A percentile compares a stretch with the other conserved stretches of the same genome.
phyloP scores from a whole-genome alignment of 2,329 filamentous ascomycete genomes.

The Fusarium chuoi region DNA sequence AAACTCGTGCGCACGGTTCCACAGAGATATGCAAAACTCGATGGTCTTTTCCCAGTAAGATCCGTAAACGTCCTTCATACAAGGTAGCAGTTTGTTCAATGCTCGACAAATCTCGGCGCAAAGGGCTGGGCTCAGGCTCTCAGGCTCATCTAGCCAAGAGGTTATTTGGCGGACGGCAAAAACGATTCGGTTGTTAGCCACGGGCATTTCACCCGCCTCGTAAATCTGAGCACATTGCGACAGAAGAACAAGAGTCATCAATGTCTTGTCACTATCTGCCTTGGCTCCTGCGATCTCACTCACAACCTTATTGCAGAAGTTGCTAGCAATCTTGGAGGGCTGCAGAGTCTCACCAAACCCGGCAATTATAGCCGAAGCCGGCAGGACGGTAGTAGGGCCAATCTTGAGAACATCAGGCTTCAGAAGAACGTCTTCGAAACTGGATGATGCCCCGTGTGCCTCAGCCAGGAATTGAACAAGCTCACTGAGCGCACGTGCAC shows the following conservation, averaged over 20 bases:
- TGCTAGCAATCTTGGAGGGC: conserved; percentile 60
- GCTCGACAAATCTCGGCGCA: conserved; percentile 64
- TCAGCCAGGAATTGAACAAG: conserved; percentile 61
- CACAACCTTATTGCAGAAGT: conserved; percentile 68
- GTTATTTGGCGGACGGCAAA: conserved; percentile 85
- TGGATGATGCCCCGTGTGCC: conserved; percentile 56
- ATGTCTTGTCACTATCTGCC: conserved; percentile 55
- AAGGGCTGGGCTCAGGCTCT: conserved; percentile 57
- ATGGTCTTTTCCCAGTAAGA: conserved; percentile 81
- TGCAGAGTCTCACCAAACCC: conserved; percentile 63
- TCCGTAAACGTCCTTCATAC: conserved; percentile 85
- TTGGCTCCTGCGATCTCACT: conserved; percentile 67
- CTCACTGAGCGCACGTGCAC: conserved; percentile 61
- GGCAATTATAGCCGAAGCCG: conserved; percentile 60
- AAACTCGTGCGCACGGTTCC: conserved; percentile 60
- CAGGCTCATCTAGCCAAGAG: conserved; percentile 70
- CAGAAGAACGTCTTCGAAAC: conserved; percentile 59
- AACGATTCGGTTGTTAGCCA: conserved; percentile 75
- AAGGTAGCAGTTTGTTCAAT: conserved; percentile 72
- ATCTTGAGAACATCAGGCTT: conserved; percentile 60
- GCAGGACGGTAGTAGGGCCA: conserved; percentile 57
- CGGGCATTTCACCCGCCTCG: conserved; percentile 62
- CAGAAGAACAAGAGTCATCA: conserved; percentile 63
- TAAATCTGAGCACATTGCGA: conserved; percentile 65
- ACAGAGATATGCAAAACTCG: conserved; percentile 67